A percentile compares a stretch with the other conserved stretches of the same genome.
phyloP scores from a whole-genome alignment of 2,329 filamentous ascomycete genomes.

The Dothideomycetidae sp. region DNA sequence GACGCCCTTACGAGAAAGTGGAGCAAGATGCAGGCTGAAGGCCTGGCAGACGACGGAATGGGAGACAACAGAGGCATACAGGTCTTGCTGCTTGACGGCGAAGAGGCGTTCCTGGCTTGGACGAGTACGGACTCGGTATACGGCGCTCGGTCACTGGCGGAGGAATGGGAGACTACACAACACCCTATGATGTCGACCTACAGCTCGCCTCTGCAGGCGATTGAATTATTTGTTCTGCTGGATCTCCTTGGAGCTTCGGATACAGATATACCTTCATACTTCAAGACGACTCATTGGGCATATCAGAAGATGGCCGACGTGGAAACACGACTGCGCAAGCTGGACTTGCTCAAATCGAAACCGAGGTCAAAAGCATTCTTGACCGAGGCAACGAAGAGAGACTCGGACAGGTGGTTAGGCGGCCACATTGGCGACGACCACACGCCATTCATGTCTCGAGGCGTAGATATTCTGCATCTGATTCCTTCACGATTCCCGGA shows the following conservation, averaged over 20 bases:
- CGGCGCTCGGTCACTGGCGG: conserved; percentile 58
- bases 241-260: conserved; percentile 64
- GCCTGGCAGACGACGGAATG: conserved; percentile 23
- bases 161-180: conserved; percentile 58
- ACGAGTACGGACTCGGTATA: conserved; percentile 72
- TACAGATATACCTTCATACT: conserved; percentile 71
- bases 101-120: conserved; percentile 82
- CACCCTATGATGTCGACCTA: conserved; percentile 63
- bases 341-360: conserved; percentile 52
- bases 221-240: conserved; percentile 79
- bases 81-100: conserved; percentile 79
- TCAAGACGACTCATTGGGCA: conserved; percentile 83
- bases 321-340: conserved; percentile 56
- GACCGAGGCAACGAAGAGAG: conserved; percentile 43
- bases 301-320: conserved; percentile 62
- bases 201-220: conserved; percentile 59
- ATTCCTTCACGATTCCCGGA: conserved; percentile 71
- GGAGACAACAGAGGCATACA: conserved; percentile 75
- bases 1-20: conserved; percentile 68
- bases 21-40: conserved; percentile 50
- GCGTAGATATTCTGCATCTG: conserved; percentile 77
- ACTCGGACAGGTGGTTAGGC: conserved; percentile 33
- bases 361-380: conserved; percentile 47
- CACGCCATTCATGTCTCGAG: conserved; percentile 72
- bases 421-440: conserved; percentile 64